phyloP scores from a whole-genome alignment of 306 rosid species.

The Fagus crenata region DNA sequence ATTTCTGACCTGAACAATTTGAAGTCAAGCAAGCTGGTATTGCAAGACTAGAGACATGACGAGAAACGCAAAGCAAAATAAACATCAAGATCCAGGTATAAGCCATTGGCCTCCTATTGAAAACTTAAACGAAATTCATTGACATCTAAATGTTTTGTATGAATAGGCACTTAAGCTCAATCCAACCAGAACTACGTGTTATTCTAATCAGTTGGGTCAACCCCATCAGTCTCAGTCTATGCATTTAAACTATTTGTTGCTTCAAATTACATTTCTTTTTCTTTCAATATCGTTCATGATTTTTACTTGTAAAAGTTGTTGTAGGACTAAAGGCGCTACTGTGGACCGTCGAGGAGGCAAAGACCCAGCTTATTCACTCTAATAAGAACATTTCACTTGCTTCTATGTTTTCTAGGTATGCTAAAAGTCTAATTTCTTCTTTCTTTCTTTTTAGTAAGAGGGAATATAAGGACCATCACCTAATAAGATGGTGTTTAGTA shows the following conservation, averaged over 20 bases:
- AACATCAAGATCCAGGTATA: neutral
- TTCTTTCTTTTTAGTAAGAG: neutral
- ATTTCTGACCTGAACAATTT: no score
- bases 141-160: no score
- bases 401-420: slow-evolving; percentile 12
- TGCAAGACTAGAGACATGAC: neutral
- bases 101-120: no score
- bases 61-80: neutral
- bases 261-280: neutral
- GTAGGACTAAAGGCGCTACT: slow-evolving; percentile 16
- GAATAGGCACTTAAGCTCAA: no score
- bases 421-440: neutral
- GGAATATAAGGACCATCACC: no score
- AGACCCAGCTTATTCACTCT: neutral
- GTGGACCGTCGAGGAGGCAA: slow-evolving; percentile 13
- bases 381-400: slow-evolving; percentile 8
- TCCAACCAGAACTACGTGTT: no score
- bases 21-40: no score
- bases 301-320: neutral
- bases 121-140: no score
- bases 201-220: no score
- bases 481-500: no score
- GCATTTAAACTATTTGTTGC: neutral
- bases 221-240: no score
- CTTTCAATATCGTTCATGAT: neutral